phyloP scores from a whole-genome alignment of 176 grass and related monocot genomes.

The Lolium rigidum region DNA sequence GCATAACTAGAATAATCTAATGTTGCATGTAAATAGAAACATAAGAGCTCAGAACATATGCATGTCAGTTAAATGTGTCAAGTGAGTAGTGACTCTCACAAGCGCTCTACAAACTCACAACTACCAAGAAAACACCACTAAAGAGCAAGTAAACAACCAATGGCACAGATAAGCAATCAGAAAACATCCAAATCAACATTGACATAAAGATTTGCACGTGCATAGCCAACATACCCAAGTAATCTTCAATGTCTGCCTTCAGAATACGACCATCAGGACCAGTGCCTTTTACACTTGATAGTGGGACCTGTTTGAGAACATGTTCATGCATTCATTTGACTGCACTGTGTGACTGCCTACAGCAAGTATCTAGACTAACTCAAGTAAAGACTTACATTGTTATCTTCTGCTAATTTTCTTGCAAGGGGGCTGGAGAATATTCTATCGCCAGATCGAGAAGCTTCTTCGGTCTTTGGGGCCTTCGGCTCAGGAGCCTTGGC shows the following conservation, averaged over 20 bases:
- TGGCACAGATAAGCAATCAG: not conserved
- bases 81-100: not conserved
- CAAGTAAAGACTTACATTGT: conserved; percentile 57
- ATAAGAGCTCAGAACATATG: not conserved
- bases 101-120: conserved; percentile 2
- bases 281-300: conserved; percentile 89
- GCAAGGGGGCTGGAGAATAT: conserved; percentile 89
- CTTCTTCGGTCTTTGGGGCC: conserved; percentile 57
- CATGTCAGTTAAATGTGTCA: conserved; percentile 1
- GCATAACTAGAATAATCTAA: conserved; percentile 16
- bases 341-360: not conserved
- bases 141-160: not conserved
- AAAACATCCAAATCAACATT: conserved; percentile 24
- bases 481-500: conserved; percentile 55
- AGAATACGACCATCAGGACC: conserved; percentile 95
- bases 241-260: conserved; percentile 96
- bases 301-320: conserved; percentile 67
- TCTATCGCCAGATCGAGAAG: conserved; percentile 65
- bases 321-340: not conserved
- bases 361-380: conserved; percentile 27
- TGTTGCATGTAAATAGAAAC: not conserved
- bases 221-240: conserved; percentile 65
- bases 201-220: not conserved
- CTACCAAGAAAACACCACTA: conserved; percentile 1
- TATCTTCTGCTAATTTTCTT: conserved; percentile 95